Conservation (phyloP, 2,329 filamentous ascomycete species). For the Canariomyces notabilis region DNA sequence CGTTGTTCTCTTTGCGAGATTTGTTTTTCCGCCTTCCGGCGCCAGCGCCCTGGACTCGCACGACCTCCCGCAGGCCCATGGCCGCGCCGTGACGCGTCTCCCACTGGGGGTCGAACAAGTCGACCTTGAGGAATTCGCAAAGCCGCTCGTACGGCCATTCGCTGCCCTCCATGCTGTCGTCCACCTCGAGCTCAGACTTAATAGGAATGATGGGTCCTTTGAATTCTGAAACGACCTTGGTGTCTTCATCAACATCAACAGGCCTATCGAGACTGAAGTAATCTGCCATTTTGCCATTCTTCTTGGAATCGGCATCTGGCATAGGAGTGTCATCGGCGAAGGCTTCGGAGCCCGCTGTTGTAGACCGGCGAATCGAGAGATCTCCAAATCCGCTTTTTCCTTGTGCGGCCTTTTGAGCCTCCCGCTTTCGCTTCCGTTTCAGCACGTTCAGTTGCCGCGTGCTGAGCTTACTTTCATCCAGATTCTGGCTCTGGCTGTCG, state of each 20-base stretch:
- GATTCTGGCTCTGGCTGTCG: conserved; percentile 35
- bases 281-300: conserved; percentile 64
- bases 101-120: conserved; percentile 91
- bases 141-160: conserved; percentile 95
- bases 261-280: conserved; percentile 87
- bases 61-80: conserved; percentile 86
- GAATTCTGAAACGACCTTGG: conserved; percentile 91
- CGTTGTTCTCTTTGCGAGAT: conserved; percentile 67
- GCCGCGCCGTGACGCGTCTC: conserved; percentile 94
- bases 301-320: conserved; percentile 48
- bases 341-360: conserved; percentile 57
- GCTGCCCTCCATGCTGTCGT: conserved; percentile 68
- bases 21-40: conserved; percentile 74
- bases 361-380: conserved; percentile 63
- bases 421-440: conserved; percentile 88
- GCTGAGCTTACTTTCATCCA: conserved; percentile 71
- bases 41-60: conserved; percentile 84
- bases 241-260: conserved; percentile 75
- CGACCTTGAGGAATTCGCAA: conserved; percentile 88
- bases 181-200: conserved; percentile 78
- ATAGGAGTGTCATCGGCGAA: conserved; percentile 56
- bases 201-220: conserved; percentile 78
- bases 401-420: conserved; percentile 76
- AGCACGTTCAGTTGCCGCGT: conserved; percentile 91
- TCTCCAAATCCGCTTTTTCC: conserved; percentile 90